A percentile compares a stretch with the other conserved stretches of the same genome.
Evolutionary conservation across 495 filamentous ascomycete species (phyloP).

Genomic region (Aspergillus baeticus): DNA sequence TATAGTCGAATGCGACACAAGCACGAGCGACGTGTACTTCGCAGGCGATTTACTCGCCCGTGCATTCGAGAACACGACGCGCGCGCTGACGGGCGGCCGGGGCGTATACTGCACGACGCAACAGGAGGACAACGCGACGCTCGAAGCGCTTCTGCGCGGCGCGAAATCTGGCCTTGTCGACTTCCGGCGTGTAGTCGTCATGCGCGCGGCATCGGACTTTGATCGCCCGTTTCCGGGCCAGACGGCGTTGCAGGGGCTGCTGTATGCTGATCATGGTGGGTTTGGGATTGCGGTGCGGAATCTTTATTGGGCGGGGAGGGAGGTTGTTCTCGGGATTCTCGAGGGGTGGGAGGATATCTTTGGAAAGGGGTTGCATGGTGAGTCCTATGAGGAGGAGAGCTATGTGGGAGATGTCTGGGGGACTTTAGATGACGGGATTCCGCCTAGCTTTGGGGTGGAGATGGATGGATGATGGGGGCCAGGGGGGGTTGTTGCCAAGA

Average conservation of each 20-base stretch:
- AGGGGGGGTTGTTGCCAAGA: no score
- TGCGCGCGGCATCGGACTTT: conserved; percentile 74
- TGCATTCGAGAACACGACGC: conserved; percentile 65
- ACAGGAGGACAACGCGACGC: conserved; percentile 73
- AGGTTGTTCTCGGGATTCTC: conserved; percentile 67
- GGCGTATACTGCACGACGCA: conserved; percentile 68
- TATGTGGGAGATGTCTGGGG: conserved; percentile 76
- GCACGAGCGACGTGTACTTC: conserved; percentile 73
- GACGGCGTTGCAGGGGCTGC: conserved; percentile 53
- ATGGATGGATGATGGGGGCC: no score
- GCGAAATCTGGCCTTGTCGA: conserved; percentile 56
- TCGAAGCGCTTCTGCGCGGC: conserved; percentile 65
- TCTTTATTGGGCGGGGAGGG: conserved; percentile 64
- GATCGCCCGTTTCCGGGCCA: conserved; percentile 63
- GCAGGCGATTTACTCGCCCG: conserved; percentile 59
- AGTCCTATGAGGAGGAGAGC: conserved; percentile 58
- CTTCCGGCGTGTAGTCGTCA: conserved; percentile 66
- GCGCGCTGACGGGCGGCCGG: conserved; percentile 64
- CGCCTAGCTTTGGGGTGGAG: no score
- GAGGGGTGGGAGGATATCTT: conserved; percentile 59
- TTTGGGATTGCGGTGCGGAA: conserved; percentile 61
- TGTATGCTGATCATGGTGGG: conserved; percentile 57
- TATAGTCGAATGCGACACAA: conserved; percentile 65
- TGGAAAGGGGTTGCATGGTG: conserved; percentile 55
- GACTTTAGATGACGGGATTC: no score